phyloP scores from a whole-genome alignment of 768 basidiomycete species.

The Trametes meyenii region DNA sequence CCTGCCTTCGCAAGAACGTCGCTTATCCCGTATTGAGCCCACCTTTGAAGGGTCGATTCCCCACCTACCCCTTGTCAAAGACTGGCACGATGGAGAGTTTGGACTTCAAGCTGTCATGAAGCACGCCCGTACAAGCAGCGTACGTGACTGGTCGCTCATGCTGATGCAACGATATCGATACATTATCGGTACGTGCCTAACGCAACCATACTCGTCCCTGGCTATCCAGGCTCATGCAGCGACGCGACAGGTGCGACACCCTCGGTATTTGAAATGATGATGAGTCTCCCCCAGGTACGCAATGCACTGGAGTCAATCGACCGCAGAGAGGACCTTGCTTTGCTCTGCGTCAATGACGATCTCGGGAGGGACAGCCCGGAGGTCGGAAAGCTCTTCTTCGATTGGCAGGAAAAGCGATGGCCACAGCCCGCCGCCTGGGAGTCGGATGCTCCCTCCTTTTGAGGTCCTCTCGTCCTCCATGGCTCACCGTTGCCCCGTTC shows the following conservation, averaged over 20 bases:
- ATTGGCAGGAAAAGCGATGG: slow-evolving; percentile 30
- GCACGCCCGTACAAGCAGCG: slow-evolving; percentile 21
- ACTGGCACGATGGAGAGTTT: slow-evolving; percentile 30
- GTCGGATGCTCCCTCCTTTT: neutral
- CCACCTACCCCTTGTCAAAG: slow-evolving; percentile 28
- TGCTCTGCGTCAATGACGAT: slow-evolving; percentile 41
- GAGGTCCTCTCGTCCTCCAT: neutral
- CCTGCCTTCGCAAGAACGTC: slow-evolving; percentile 33
- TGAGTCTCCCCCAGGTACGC: slow-evolving; percentile 23
- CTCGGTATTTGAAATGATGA: slow-evolving; percentile 30
- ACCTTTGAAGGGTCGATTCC: slow-evolving; percentile 7
- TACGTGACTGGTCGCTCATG: slow-evolving; percentile 35
- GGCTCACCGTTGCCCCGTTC: neutral
- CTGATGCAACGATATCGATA: slow-evolving; percentile 41
- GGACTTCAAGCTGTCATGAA: slow-evolving; percentile 31
- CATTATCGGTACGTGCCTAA: slow-evolving; percentile 31
- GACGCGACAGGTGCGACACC: slow-evolving; percentile 23
- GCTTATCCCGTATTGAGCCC: neutral
- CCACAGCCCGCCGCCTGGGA: slow-evolving; percentile 29
- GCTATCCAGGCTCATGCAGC: neutral
- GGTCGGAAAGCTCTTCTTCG: slow-evolving; percentile 18
- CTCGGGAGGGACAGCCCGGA: slow-evolving; percentile 22
- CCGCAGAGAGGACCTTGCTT: slow-evolving; percentile 27
- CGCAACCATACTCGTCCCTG: neutral
- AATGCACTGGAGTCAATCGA: slow-evolving; percentile 27